phyloP scores from a whole-genome alignment of 1,284 basidiomycete species.

The Pterula multifida region DNA sequence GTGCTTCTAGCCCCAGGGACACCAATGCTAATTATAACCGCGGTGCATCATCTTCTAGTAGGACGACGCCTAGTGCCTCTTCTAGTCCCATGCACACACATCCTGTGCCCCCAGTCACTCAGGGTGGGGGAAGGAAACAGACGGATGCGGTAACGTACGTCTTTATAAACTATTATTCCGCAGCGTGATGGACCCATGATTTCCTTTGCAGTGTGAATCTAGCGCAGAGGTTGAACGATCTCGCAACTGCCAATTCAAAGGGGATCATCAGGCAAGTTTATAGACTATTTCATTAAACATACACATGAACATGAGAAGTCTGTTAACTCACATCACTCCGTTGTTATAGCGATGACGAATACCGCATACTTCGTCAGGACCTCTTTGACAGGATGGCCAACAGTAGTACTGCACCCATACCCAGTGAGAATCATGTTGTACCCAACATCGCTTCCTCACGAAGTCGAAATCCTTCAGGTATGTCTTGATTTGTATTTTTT shows the following conservation, averaged over 20 bases:
- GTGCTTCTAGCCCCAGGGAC: background rate
- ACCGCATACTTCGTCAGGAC: conserved; percentile 62
- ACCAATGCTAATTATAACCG: background rate
- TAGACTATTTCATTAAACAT: no score
- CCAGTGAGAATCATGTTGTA: conserved; percentile 48
- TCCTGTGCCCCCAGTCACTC: no score
- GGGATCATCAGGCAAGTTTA: background rate
- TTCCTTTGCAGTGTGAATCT: conserved; percentile 1
- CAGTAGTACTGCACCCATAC: conserved; percentile 33
- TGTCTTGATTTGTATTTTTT: no score
- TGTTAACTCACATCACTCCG: no score
- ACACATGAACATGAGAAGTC: no score
- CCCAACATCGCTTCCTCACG: conserved; percentile 23
- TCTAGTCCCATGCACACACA: background rate
- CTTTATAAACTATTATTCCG: no score
- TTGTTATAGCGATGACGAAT: conserved; percentile 45
- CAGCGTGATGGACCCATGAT: background rate
- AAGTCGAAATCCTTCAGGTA: no score
- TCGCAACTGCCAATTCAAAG: background rate
- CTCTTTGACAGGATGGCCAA: conserved; percentile 59
- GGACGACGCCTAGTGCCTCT: background rate
- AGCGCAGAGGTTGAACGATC: conserved; percentile 2
- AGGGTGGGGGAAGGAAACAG: background rate
- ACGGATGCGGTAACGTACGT: background rate
- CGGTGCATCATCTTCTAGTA: background rate